A percentile compares a stretch with the other conserved stretches of the same genome.
Evolutionary conservation across 1,139 yeast species (phyloP).

Genomic region (Zygoascus hellenicus): DNA sequence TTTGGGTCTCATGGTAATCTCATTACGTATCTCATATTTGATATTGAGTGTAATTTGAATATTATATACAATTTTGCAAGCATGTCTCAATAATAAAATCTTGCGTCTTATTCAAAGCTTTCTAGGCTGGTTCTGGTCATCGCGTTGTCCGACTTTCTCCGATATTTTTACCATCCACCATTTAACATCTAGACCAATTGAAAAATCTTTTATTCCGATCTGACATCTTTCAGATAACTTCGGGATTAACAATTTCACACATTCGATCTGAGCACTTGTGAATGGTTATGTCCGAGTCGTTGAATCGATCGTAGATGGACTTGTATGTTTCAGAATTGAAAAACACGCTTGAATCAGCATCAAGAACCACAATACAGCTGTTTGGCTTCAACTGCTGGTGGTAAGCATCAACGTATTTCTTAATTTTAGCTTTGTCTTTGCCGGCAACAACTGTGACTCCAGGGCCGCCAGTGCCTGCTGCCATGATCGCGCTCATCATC

Average conservation of each 20-base stretch:
- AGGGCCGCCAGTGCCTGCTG: constrained; percentile 15
- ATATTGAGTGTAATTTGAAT: too few relatives aligned
- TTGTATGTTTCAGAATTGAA: constrained; percentile 18
- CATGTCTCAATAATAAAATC: too few relatives aligned
- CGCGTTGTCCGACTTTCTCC: too few relatives aligned
- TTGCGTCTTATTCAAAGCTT: too few relatives aligned
- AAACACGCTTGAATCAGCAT: constrained; percentile 17
- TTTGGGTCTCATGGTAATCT: too few relatives aligned
- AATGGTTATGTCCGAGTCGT: constrained; percentile 18
- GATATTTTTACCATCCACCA: too few relatives aligned
- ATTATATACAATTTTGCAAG: too few relatives aligned
- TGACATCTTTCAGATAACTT: too few relatives aligned
- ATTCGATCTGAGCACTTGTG: constrained; percentile 21
- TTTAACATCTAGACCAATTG: too few relatives aligned
- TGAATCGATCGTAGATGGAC: constrained; percentile 23
- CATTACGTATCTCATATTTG: too few relatives aligned
- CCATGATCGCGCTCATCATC: constrained; percentile 26
- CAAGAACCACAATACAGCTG: constrained; percentile 19
- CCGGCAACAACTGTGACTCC: constrained; percentile 23
- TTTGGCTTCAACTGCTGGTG: constrained; percentile 12
- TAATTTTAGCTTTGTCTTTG: constrained; percentile 15
- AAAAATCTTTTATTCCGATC: too few relatives aligned
- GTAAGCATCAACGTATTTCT: constrained; percentile 11
- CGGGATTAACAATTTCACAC: constrained; percentile 11
- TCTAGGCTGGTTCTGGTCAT: too few relatives aligned